A percentile compares a stretch with the other conserved stretches of the same genome.
These are phyloP conservation scores for Quercus dentata DNA, from an alignment of 306 rosid genomes.

Conservation along the genomic window DNA sequence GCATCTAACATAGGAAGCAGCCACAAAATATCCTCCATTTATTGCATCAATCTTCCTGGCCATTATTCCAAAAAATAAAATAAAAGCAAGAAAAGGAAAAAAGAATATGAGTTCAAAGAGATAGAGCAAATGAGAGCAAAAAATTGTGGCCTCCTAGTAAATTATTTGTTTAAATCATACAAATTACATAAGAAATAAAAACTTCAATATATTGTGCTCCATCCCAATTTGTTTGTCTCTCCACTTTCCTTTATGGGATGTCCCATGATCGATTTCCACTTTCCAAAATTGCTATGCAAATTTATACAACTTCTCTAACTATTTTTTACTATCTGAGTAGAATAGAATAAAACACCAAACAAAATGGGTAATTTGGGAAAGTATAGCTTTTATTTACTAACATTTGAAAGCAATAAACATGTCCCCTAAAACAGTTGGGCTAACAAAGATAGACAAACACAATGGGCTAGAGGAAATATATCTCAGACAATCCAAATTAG, in stretches of 20 bases:
- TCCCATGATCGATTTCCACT: not conserved
- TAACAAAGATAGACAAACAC: not conserved
- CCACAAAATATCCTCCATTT: slow-evolving; percentile 5
- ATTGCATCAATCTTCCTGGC: slow-evolving; percentile 18
- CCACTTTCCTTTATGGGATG: not conserved
- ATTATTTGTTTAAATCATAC: not conserved
- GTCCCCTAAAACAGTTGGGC: too few species aligned
- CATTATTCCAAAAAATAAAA: not conserved
- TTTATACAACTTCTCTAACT: not conserved
- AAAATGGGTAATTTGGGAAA: not conserved
- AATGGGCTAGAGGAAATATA: not conserved
- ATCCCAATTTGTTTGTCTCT: not conserved
- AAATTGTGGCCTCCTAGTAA: not conserved
- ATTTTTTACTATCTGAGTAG: not conserved
- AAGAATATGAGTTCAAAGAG: not conserved
- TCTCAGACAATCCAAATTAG: not conserved
- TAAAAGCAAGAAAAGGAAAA: not conserved
- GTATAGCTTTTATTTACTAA: too few species aligned
- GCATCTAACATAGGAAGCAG: not conserved
- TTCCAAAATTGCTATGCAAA: not conserved
- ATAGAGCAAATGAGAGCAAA: not conserved
- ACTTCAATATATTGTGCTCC: not conserved
- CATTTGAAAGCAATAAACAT: too few species aligned
- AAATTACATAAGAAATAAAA: not conserved
- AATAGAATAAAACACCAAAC: not conserved